phyloP scores from a whole-genome alignment of 371 early-diverging fungal genomes.

The Rhizopus delemar region DNA sequence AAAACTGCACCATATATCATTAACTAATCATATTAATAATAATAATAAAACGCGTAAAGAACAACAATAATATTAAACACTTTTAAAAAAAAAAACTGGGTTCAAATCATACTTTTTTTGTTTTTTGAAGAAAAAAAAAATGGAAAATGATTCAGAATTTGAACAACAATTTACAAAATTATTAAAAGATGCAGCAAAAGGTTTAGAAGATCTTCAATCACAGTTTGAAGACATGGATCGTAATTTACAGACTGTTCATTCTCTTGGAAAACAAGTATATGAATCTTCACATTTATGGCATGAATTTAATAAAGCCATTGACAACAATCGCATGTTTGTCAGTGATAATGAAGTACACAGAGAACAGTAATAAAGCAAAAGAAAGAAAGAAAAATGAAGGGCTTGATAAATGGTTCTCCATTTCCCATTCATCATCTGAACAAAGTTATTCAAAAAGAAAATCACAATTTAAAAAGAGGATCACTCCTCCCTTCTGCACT shows the following conservation, averaged over 20 bases:
- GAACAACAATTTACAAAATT: constrained; percentile 1
- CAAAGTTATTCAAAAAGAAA: too few relatives aligned
- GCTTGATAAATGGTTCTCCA: not conserved
- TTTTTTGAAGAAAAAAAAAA: constrained; percentile 1
- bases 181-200: constrained; percentile 2
- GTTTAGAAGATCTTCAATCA: not conserved
- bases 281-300: not conserved
- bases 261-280: constrained; percentile 1
- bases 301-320: not conserved
- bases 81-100: not conserved
- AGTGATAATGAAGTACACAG: too few relatives aligned
- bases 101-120: not conserved
- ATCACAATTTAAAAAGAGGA: too few relatives aligned
- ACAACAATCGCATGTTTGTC: not conserved
- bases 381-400: not conserved
- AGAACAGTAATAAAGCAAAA: too few relatives aligned
- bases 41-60: too few relatives aligned
- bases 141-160: constrained; percentile 3
- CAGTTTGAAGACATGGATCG: constrained; percentile 1
- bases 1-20: constrained; percentile 89
- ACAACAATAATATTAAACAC: too few relatives aligned
- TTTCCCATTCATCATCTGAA: too few relatives aligned
- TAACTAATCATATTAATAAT: constrained; percentile 22
- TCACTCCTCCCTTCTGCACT: too few relatives aligned
- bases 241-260: constrained; percentile 3